These are phyloP conservation scores for Sordariomycetes sp. DNA, from an alignment of 2,329 filamentous ascomycete genomes.

Conservation along the genomic window DNA sequence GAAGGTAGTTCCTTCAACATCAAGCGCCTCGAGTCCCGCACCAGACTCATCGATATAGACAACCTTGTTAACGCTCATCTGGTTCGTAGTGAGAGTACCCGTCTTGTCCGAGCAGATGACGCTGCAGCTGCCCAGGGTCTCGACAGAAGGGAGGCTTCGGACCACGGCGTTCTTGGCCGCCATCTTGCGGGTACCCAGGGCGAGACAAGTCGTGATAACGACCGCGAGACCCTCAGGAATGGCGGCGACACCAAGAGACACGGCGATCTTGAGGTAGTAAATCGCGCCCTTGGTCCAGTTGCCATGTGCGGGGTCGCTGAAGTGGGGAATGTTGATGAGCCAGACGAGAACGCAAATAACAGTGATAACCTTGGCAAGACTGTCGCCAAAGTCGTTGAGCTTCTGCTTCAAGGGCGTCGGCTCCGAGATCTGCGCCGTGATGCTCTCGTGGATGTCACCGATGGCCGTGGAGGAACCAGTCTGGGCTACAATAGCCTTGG, in stretches of 20 bases:
- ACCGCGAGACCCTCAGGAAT: conserved; percentile 96
- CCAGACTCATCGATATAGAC: conserved; percentile 69
- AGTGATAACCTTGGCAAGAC: conserved; percentile 93
- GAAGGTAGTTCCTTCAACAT: conserved; percentile 89
- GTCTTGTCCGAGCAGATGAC: conserved; percentile 99
- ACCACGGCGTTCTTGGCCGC: conserved; percentile 97
- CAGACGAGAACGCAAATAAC: conserved; percentile 93
- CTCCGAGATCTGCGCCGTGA: conserved; percentile 93
- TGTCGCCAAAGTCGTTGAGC: conserved; percentile 94
- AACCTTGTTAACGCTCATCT: conserved; percentile 96
- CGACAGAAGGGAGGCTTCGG: conserved; percentile 87
- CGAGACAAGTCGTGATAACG: conserved; percentile 96
- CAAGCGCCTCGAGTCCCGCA: conserved; percentile 65
- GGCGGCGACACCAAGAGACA: conserved; percentile 92
- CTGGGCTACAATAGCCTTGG: conserved; percentile 78
- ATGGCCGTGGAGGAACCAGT: conserved; percentile 89
- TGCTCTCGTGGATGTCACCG: conserved; percentile 97
- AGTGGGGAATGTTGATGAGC: conserved; percentile 97
- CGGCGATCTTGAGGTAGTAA: conserved; percentile 98
- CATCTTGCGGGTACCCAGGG: conserved; percentile 95
- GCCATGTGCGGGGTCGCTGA: conserved; percentile 87
- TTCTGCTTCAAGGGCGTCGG: conserved; percentile 97
- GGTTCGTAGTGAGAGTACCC: conserved; percentile 93
- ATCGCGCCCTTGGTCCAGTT: conserved; percentile 94
- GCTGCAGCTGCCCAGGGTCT: conserved; percentile 96